Base-by-base conservation (phyloP, 352 stramenopile genomes). In the Globisporangium cederbergense region DNA sequence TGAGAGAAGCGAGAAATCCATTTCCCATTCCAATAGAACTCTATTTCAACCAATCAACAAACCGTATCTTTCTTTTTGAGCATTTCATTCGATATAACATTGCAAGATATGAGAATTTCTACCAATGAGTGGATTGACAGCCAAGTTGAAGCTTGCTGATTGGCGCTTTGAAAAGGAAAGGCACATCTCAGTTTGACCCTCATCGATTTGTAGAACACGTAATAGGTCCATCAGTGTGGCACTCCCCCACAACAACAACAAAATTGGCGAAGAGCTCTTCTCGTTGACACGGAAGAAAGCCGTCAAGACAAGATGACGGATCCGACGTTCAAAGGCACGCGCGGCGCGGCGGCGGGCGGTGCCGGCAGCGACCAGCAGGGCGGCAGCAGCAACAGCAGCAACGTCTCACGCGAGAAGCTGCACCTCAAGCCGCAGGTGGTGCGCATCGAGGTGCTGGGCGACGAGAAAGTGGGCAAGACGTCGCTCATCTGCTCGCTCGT, bases 381-480 rank as follows among this genome's bases (percentile, higher is more conserved):
- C 5, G 18, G 20, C 14, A 34, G n/a, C 8, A 53, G 43, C 25
- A 55, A 13, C 18, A 25, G 25, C 6, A 43, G 36, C 25, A 60
- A 10, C 9, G 46, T 60, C 5, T 28, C 70, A 46, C 75, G 76
- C 40, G 72, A 84, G 49, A 88, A 87, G 71, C 72, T 79, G 55
- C 71, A 75, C 54, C 66, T 85, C 34, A 93, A 93, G 72, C 80
- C 85, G 58, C 87, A 93, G 71, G 74, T 92, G 58, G 86, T 95
- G 61, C 87, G 85, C 65, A 93, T 97, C 64, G 88, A 96, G 60
- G 86, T 97, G 50, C 64, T 96, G 57, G 89, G 89, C 67, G 89
- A 97, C 70, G 88, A 95, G 72, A 95, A 92, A 75, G 86, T 95
- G 63, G 89, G 89, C 69, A 97, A 97, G 76, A 96, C 88, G 63